Conservation (phyloP, 2,329 filamentous ascomycete genomes). For the Zasmidium angulare region DNA sequence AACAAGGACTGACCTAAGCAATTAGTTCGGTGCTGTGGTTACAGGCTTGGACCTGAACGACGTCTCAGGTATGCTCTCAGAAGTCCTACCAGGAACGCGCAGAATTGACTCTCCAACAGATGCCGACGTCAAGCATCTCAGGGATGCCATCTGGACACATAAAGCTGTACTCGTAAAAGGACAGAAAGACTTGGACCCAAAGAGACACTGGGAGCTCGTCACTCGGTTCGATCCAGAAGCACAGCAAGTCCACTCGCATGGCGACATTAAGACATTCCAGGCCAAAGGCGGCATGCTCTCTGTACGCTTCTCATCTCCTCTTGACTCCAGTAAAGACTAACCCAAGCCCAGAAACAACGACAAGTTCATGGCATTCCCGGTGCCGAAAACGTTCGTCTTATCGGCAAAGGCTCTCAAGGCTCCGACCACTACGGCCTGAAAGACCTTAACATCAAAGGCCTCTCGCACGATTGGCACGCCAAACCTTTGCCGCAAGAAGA, state of each 20-base stretch:
- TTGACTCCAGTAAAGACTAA: neutral
- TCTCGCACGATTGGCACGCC: constrained; percentile 57
- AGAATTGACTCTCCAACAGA: constrained; percentile 22
- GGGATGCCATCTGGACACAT: constrained; percentile 45
- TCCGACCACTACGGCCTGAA: constrained; percentile 47
- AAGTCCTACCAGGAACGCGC: neutral
- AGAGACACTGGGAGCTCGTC: constrained; percentile 49
- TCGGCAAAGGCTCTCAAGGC: constrained; percentile 49
- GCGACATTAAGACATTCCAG: constrained; percentile 43
- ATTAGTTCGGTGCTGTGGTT: constrained; percentile 23
- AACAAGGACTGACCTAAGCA: neutral
- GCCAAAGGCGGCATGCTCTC: constrained; percentile 43
- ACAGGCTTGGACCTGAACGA: constrained; percentile 41
- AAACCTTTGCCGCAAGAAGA: constrained; percentile 60
- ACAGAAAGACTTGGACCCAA: constrained; percentile 43
- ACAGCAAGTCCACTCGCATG: constrained; percentile 44
- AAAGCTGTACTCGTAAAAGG: constrained; percentile 47
- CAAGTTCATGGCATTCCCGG: constrained; percentile 38
- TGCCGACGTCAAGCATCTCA: constrained; percentile 38
- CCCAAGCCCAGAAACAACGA: constrained; percentile 27
- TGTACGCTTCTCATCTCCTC: constrained; percentile 23
- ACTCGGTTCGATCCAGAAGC: constrained; percentile 44
- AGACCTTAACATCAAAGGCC: constrained; percentile 34
- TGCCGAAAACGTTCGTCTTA: constrained; percentile 46
- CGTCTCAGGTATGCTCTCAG: constrained; percentile 22